A percentile compares a stretch with the other conserved stretches of the same genome.
Conservation (phyloP, 1,139 yeast genomes). For the Suhomyces anneliseae region DNA sequence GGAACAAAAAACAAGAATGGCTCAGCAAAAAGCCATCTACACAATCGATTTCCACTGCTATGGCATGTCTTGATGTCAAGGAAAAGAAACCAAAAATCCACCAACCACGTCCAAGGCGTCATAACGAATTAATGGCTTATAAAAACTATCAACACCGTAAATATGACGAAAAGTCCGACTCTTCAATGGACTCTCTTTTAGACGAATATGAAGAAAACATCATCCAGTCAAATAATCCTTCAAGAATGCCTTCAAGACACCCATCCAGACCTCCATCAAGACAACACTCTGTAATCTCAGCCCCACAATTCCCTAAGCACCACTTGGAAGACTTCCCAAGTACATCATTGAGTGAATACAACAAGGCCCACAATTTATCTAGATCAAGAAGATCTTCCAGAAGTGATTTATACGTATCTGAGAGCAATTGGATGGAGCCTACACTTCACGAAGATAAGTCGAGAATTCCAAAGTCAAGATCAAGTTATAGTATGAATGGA, state of each 20-base stretch:
- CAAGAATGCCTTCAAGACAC: constrained; percentile 31
- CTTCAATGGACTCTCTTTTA: constrained; percentile 52
- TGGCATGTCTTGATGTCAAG: constrained; percentile 33
- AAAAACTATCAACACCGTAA: background rate
- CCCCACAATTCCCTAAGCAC: constrained; percentile 15
- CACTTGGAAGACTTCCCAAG: constrained; percentile 30
- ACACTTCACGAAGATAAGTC: constrained; percentile 10
- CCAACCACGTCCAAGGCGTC: constrained; percentile 22
- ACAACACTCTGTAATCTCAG: constrained; percentile 26
- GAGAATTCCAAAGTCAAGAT: constrained; percentile 23
- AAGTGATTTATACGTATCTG: constrained; percentile 43
- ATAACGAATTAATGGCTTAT: background rate
- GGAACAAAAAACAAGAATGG: constrained; percentile 13
- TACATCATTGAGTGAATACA: constrained; percentile 40
- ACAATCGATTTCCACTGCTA: constrained; percentile 22
- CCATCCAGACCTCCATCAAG: constrained; percentile 32
- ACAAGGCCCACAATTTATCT: constrained; percentile 23
- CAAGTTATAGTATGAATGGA: constrained; percentile 29
- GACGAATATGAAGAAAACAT: constrained; percentile 53
- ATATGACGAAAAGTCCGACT: constrained; percentile 31
- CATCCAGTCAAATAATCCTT: constrained; percentile 19
- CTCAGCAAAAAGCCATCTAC: constrained; percentile 23
- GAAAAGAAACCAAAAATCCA: constrained; percentile 9
- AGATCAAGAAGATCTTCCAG: constrained; percentile 40
- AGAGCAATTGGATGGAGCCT: constrained; percentile 50